Conservation (phyloP, 2,329 filamentous ascomycete genomes). For the Geosmithia morbida region DNA sequence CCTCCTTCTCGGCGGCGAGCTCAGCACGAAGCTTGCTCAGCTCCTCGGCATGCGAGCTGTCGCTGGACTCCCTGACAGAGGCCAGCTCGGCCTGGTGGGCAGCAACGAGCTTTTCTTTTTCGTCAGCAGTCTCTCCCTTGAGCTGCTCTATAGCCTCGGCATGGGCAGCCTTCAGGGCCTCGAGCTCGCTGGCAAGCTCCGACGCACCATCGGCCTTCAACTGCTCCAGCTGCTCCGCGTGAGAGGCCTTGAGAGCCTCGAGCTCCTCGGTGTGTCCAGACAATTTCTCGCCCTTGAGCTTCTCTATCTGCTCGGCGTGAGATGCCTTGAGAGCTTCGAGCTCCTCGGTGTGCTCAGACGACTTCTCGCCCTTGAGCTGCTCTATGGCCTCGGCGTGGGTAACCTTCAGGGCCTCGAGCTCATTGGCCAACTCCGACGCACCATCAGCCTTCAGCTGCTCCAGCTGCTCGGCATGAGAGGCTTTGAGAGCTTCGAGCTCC, state of each 20-base stretch:
- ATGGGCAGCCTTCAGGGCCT: slow-evolving; percentile 27
- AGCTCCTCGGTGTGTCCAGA: slow-evolving; percentile 27
- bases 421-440: slow-evolving; percentile 20
- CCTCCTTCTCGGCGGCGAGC: slow-evolving; percentile 14
- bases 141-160: slow-evolving; percentile 24
- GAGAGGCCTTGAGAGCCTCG: slow-evolving; percentile 38
- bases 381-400: slow-evolving; percentile 28
- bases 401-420: slow-evolving; percentile 26
- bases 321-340: slow-evolving; percentile 38
- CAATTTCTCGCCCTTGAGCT: slow-evolving; percentile 26
- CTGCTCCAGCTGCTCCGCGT: slow-evolving; percentile 32
- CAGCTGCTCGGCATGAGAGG: slow-evolving; percentile 35
- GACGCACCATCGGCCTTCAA: slow-evolving; percentile 26
- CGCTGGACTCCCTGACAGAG: slow-evolving; percentile 13
- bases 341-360: too few relatives aligned
- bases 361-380: slow-evolving; percentile 24
- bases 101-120: slow-evolving; percentile 18
- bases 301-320: slow-evolving; percentile 34
- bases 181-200: slow-evolving; percentile 23
- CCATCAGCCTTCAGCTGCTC: slow-evolving; percentile 27
- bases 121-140: slow-evolving; percentile 22
- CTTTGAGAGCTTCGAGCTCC: slow-evolving; percentile 40
- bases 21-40: slow-evolving; percentile 15
- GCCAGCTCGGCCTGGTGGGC: slow-evolving; percentile 16
- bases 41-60: slow-evolving; percentile 14